A percentile compares a stretch with the other conserved stretches of the same genome.
These are phyloP conservation scores for Cytospora leucostoma DNA, from an alignment of 2,329 filamentous ascomycete genomes.

Conservation along the genomic window DNA sequence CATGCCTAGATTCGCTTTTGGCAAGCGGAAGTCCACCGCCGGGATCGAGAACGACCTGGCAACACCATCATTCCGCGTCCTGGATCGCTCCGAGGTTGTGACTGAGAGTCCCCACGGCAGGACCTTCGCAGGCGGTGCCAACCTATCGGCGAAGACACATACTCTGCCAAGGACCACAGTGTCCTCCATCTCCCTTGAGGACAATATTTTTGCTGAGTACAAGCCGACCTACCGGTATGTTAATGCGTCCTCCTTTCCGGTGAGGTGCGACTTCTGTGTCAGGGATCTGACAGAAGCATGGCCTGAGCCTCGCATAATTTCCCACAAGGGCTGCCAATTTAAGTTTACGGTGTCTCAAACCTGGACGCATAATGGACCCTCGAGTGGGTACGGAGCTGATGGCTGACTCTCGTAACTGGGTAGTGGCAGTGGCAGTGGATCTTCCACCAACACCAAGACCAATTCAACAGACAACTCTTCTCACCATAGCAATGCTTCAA, in stretches of 20 bases:
- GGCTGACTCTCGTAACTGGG: slow-evolving; percentile 39
- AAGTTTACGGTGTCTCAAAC: slow-evolving; percentile 28
- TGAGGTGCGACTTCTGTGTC: slow-evolving; percentile 16
- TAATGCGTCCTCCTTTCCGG: slow-evolving; percentile 17
- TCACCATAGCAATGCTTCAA: slow-evolving; percentile 63
- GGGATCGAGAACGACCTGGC: slow-evolving; percentile 54
- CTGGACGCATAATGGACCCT: slow-evolving; percentile 25
- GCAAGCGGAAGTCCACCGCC: slow-evolving; percentile 61
- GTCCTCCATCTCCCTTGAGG: slow-evolving; percentile 44
- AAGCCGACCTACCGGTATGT: slow-evolving; percentile 55
- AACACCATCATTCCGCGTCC: slow-evolving; percentile 59
- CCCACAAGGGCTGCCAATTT: slow-evolving; percentile 26
- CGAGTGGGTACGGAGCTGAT: slow-evolving; percentile 33
- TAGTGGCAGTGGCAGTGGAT: slow-evolving; percentile 62
- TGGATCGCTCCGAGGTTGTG: slow-evolving; percentile 53
- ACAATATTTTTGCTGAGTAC: slow-evolving; percentile 60
- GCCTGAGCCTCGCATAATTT: slow-evolving; percentile 19
- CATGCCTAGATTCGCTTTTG: slow-evolving; percentile 65
- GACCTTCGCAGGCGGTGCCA: slow-evolving; percentile 53
- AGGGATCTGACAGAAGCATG: slow-evolving; percentile 18
- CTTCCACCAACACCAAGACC: slow-evolving; percentile 63
- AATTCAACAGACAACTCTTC: slow-evolving; percentile 62
- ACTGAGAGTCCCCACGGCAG: slow-evolving; percentile 39
- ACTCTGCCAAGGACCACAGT: slow-evolving; percentile 43
- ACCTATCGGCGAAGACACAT: slow-evolving; percentile 43